Evolutionary conservation across 1,284 basidiomycete genomes (phyloP).

Genomic region (Uromyces viciae-fabae): DNA sequence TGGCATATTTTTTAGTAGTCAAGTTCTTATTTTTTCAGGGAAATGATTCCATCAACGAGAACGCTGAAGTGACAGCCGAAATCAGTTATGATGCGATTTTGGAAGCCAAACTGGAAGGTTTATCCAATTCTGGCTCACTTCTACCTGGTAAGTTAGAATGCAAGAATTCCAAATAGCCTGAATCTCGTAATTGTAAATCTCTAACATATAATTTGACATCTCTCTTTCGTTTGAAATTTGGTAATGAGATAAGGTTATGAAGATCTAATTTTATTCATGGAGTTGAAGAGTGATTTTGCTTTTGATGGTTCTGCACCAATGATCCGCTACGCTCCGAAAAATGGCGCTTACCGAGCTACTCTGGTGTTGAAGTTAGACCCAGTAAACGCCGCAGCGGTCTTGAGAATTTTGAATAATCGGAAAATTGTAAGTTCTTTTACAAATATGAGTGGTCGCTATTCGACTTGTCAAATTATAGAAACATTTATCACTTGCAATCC

Average conservation of each 20-base stretch:
- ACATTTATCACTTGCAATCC: neutral
- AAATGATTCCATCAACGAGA: neutral
- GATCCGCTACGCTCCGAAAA: conserved; percentile 4
- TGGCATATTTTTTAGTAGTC: neutral
- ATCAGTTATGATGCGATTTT: conserved; percentile 25
- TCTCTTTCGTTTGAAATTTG: neutral
- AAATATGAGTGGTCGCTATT: neutral
- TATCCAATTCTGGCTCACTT: neutral
- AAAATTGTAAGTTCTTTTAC: conserved; percentile 11
- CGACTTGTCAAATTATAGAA: neutral
- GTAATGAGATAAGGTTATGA: conserved; percentile 2
- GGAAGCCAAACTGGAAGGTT: neutral
- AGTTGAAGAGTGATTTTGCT: neutral
- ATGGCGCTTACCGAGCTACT: neutral
- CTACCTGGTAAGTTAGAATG: neutral
- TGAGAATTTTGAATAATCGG: conserved; percentile 9
- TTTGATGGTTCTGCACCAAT: conserved; percentile 1
- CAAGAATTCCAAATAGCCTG: neutral
- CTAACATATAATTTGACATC: too few relatives aligned
- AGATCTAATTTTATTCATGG: conserved; percentile 12
- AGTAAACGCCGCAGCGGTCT: neutral
- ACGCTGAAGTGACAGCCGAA: conserved; percentile 28
- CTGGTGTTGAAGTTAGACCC: conserved; percentile 4
- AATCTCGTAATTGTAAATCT: too few relatives aligned
- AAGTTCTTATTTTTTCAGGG: neutral